Evolutionary conservation across 257 asterid species (phyloP), one percentile per base, ranked within the genome.

Genomic region (Plectranthus barbatus): DNA sequence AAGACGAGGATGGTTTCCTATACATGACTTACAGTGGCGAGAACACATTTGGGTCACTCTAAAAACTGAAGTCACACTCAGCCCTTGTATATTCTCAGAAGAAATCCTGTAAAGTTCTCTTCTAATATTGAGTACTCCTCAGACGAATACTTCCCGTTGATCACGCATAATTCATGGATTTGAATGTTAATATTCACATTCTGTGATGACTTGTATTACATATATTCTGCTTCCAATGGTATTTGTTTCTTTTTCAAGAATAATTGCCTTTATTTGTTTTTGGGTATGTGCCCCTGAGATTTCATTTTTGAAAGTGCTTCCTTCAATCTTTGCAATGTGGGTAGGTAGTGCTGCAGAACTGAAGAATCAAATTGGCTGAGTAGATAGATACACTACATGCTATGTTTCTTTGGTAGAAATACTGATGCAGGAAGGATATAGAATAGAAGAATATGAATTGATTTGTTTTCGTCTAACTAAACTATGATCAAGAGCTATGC

Each of bases 21-120:
- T 85, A 85, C 78, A 85, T 85, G 93, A 80, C 87, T 36, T 85
- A 82, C 84, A 85, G 93, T 40, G 93, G 93, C 0, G 89, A 85
- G 82, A 85, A 85, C 59, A 85, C 93, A 11, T 85, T 85, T 60
- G 93, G 89, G 50, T 77, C 71, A 2, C 64, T 80, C 75, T 86
- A 85, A 91, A 71, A 54, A 20, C 26, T 12, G 64, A 68, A 47
- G 60, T 46, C 19, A 62, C n/a, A 18, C n/a, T 39, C 24, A 44
- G 31, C 18, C 52, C 47, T 24, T 81, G 94, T 86, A 78, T 56
- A 84, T 83, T 69, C 59, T 47, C 57, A 34, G 51, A 46, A 39
- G 66, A 33, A 60, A 72, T 64, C 74, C 17, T 88, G 91, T 88
- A 81, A 67, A 18, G 81, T 78, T 58, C 71, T 66, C 74, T 14